These are phyloP conservation scores for Curvularia sp. DNA, from an alignment of 2,329 filamentous ascomycete genomes.

Conservation along the genomic window DNA sequence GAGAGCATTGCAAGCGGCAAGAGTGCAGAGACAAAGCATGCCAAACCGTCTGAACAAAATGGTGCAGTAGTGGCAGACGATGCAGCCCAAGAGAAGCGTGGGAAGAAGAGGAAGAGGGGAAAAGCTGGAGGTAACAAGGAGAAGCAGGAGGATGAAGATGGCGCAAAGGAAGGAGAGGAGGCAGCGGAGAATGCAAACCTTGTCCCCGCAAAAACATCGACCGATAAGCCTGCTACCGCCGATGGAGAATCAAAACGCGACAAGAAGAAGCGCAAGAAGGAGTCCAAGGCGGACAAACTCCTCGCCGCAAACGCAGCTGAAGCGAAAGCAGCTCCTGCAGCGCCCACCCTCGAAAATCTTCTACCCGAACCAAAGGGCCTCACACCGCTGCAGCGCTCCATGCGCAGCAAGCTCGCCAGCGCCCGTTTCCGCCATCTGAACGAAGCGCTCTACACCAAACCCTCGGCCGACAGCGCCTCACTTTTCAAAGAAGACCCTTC, in stretches of 20 bases:
- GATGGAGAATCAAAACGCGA: conserved; percentile 39
- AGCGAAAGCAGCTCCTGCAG: conserved; percentile 8
- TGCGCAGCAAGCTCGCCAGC: conserved; percentile 93
- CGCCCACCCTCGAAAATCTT: conserved; percentile 29
- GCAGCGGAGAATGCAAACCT: conserved; percentile 35
- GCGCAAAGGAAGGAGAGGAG: conserved; percentile 24
- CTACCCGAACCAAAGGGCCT: conserved; percentile 64
- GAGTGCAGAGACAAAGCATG: conserved; percentile 38
- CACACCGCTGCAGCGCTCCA: conserved; percentile 89
- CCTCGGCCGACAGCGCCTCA: conserved; percentile 80
- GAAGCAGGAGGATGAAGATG: conserved; percentile 34
- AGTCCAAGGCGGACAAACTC: conserved; percentile 17
- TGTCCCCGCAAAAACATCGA: conserved; percentile 11
- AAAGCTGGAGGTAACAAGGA: conserved; percentile 34
- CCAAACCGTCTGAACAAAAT: conserved; percentile 52
- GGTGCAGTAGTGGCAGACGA: conserved; percentile 50
- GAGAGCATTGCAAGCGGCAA: conserved; percentile 57
- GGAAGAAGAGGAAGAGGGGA: conserved; percentile 43
- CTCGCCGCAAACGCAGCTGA: conserved; percentile 17
- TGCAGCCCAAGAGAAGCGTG: conserved; percentile 47
- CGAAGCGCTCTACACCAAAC: conserved; percentile 92
- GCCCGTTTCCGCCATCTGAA: conserved; percentile 98
- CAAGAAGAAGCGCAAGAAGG: conserved; percentile 22
- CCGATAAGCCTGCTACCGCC: conserved; percentile 19
- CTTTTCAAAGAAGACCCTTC: conserved; percentile 87